These are phyloP conservation scores for Fagopyrum esculentum DNA, from an alignment of 148 eudicot genomes.

Conservation along the genomic window DNA sequence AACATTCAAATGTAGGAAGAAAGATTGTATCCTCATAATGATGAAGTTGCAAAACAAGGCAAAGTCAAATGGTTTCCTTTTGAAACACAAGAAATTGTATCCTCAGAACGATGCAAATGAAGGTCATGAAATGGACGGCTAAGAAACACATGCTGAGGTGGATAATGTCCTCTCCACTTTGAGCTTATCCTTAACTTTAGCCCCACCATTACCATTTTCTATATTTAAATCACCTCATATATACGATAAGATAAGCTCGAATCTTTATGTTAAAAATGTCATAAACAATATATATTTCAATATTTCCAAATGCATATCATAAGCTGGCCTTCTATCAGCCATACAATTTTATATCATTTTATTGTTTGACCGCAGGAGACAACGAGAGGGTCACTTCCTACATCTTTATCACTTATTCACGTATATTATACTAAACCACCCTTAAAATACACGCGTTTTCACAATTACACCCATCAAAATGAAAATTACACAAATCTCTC, in stretches of 20 bases:
- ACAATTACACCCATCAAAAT: too few species aligned
- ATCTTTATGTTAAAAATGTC: neutral
- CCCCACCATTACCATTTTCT: slow-evolving; percentile 3
- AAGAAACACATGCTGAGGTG: slow-evolving; percentile 10
- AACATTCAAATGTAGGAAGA: too few species aligned
- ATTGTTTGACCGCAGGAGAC: neutral
- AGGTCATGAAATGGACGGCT: neutral
- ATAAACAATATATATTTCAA: neutral
- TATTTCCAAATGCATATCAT: neutral
- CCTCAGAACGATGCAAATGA: slow-evolving; percentile 3
- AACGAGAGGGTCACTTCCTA: too few species aligned
- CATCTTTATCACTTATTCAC: neutral
- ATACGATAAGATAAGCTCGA: slow-evolving; percentile 14
- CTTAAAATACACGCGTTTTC: too few species aligned
- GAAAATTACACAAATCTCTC: too few species aligned
- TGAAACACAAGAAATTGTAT: neutral
- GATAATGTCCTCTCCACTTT: neutral
- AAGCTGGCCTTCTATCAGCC: neutral
- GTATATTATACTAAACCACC: neutral
- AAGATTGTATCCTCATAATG: too few species aligned
- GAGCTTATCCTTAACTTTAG: neutral
- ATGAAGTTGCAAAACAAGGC: neutral
- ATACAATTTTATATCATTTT: neutral
- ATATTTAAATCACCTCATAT: slow-evolving; percentile 1
- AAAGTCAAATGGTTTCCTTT: slow-evolving; percentile 1